Evolutionary conservation across 192 early-diverging fungal species (phyloP).

Genomic region (Linnemannia schmuckeri): DNA sequence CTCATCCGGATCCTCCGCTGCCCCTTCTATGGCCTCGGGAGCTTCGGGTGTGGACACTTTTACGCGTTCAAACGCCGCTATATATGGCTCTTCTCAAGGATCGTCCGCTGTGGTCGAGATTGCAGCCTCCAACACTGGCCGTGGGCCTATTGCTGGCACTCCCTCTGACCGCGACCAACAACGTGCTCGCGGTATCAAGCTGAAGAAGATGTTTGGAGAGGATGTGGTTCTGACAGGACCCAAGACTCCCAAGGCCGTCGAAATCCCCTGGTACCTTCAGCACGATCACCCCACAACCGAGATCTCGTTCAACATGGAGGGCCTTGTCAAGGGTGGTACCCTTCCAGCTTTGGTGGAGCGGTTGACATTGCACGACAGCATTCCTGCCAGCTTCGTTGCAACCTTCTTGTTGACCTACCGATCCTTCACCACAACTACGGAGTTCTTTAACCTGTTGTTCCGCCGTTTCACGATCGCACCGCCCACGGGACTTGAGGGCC

Average conservation of each 20-base stretch:
- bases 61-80: conserved; percentile 4
- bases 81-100: conserved; percentile 11
- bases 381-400: conserved; percentile 85
- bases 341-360: conserved; percentile 87
- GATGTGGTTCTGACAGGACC: conserved; percentile 34
- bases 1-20: conserved; percentile 26
- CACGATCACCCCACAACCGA: conserved; percentile 83
- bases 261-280: conserved; percentile 81
- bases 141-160: background rate
- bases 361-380: conserved; percentile 92
- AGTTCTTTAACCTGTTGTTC: conserved; percentile 82
- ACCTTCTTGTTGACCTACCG: conserved; percentile 97
- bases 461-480: conserved; percentile 84
- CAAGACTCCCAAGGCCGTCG: conserved; percentile 30
- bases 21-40: conserved; percentile 11
- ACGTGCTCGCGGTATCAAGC: conserved; percentile 51
- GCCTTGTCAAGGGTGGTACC: conserved; percentile 92
- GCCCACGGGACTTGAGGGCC: conserved; percentile 69
- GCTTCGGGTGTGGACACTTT: conserved; percentile 30
- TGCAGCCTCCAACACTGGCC: background rate
- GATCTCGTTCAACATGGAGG: conserved; percentile 88
- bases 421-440: conserved; percentile 84
- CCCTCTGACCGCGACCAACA: conserved; percentile 9
- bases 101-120: background rate
- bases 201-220: conserved; percentile 70